Conservation (phyloP, 495 filamentous ascomycete genomes). For the Cercophora samala region DNA sequence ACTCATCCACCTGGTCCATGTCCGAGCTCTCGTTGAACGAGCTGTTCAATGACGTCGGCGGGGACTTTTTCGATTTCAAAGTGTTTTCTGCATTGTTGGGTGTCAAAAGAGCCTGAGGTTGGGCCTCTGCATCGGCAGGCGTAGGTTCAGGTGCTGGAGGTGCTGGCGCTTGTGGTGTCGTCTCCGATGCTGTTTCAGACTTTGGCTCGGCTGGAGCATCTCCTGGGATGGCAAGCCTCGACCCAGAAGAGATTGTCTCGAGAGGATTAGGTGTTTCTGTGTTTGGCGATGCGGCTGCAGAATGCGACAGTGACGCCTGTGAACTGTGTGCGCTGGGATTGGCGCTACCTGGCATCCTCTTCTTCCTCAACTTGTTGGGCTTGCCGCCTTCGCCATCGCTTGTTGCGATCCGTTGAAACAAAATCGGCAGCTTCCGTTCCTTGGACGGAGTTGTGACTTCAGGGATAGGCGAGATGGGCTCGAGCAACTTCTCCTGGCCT, state of each 20-base stretch:
- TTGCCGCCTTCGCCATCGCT: conserved; percentile 61
- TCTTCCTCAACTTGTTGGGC: conserved; percentile 85
- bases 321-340: conserved; percentile 86
- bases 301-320: conserved; percentile 62
- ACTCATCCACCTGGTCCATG: conserved; percentile 64
- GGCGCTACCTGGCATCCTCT: conserved; percentile 65
- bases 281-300: conserved; percentile 37
- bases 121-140: background rate
- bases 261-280: conserved; percentile 38
- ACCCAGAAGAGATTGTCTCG: conserved; percentile 31
- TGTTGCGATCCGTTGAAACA: conserved; percentile 67
- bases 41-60: conserved; percentile 66
- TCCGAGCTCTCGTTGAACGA: conserved; percentile 77
- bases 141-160: background rate
- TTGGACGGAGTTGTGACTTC: conserved; percentile 60
- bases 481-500: conserved; percentile 49
- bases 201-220: conserved; percentile 23
- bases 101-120: conserved; percentile 23
- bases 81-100: conserved; percentile 45
- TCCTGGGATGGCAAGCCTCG: conserved; percentile 27
- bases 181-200: conserved; percentile 32
- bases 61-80: conserved; percentile 61
- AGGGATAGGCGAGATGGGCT: conserved; percentile 31
- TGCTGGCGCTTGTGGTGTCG: conserved; percentile 32
- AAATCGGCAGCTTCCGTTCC: conserved; percentile 62